Evolutionary conservation across 352 stramenopile species (phyloP), one percentile per base, ranked within the genome.

Genomic region (Pythium dissotocum): DNA sequence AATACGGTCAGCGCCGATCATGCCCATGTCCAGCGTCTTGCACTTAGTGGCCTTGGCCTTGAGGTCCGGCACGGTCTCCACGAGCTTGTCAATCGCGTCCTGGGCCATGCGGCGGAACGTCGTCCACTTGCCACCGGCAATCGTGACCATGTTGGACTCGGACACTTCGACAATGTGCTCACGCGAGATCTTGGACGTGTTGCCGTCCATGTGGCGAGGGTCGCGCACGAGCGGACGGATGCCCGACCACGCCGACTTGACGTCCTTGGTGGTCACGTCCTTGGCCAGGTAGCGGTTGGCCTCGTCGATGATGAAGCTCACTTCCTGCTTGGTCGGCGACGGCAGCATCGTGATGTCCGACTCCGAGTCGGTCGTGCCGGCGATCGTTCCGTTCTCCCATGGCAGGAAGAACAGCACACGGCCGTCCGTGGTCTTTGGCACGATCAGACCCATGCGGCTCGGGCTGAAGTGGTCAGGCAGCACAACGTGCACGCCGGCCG

Each of bases 41-140:
- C 90, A 97, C 6, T 78, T 70, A 49, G 75, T 58, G 33, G 85
- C 81, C 77, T 95, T 95, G 63, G 62, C 59, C 70, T 85, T 52
- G n/a, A 97, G 61, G 69, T 91, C 79, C 0, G 92, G 87, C n/a
- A 90, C 76, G 13, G 83, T 78, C 69, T 89, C 82, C 26, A 97
- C 80, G 7, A 97, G 76, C 74, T 91, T 89, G 75, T 98, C 92
- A 58, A 98, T 89, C 44, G 91, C 87, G 64, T 99, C 96, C 76
- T 99, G 87, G 3, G 96, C 96, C 96, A 99, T 99, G 52, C 92
- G 84, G 48, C 96, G 87, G 76, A 97, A 98, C 44, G 96, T 99
- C 8, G 96, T 99, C 96, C 96, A 99, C 80, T 99, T 99, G 63
- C 96, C 96, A 21, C 96, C 96, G 18, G 95, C 93, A 68, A 98